phyloP scores from a whole-genome alignment of 2,329 filamentous ascomycete species.

The Botryosphaeria dothidea region DNA sequence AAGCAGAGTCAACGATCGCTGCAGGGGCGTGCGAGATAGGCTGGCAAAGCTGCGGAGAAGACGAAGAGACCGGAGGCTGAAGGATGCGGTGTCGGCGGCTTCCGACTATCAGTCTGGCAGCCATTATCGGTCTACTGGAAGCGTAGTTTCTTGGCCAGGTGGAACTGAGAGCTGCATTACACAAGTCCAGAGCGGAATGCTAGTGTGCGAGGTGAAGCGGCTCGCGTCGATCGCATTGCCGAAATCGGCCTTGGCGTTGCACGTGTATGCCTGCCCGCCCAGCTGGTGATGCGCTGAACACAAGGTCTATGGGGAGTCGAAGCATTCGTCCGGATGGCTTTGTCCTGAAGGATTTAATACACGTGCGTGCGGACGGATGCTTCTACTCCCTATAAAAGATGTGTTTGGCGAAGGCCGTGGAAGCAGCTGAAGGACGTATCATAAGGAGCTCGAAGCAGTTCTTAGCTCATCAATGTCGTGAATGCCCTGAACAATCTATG shows the following conservation, averaged over 20 bases:
- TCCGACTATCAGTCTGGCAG: neutral
- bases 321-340: too few relatives aligned
- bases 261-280: neutral
- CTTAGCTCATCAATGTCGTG: too few relatives aligned
- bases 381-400: too few relatives aligned
- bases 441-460: too few relatives aligned
- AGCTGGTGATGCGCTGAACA: too few relatives aligned
- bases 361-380: too few relatives aligned
- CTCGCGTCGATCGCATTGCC: neutral
- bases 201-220: neutral
- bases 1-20: neutral
- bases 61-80: neutral
- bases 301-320: too few relatives aligned
- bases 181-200: too few relatives aligned
- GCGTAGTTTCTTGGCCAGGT: neutral
- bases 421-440: too few relatives aligned
- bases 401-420: too few relatives aligned
- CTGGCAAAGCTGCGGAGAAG: neutral
- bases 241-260: neutral
- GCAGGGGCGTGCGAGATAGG: neutral
- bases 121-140: neutral
- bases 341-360: too few relatives aligned
- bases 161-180: neutral
- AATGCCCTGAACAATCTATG: too few relatives aligned
- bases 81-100: neutral